phyloP scores from a whole-genome alignment of 2,329 filamentous ascomycete species.

The Claviceps fusiformis region DNA sequence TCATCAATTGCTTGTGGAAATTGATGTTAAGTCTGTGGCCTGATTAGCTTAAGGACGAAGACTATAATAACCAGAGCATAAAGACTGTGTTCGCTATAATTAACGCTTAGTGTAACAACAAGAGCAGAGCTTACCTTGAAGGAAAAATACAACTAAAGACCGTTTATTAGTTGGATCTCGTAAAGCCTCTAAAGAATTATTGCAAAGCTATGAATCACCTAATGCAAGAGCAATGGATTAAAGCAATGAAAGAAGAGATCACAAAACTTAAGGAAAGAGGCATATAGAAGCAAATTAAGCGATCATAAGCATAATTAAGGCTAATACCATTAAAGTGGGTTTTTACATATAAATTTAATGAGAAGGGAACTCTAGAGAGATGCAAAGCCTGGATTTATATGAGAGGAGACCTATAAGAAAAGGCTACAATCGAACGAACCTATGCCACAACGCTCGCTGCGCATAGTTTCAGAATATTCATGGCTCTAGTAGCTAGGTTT shows the following conservation, averaged over 20 bases:
- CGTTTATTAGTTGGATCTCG: too few species aligned
- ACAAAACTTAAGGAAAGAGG: not conserved
- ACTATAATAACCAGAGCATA: too few species aligned
- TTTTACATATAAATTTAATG: not conserved
- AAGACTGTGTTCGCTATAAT: too few species aligned
- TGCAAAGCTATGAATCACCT: not conserved
- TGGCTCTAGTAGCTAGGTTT: not conserved
- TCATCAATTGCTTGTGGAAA: too few species aligned
- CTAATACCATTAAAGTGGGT: not conserved
- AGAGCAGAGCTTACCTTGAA: too few species aligned
- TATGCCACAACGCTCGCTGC: not conserved
- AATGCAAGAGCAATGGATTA: not conserved
- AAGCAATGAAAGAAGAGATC: not conserved
- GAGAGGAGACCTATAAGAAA: not conserved
- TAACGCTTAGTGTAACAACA: too few species aligned
- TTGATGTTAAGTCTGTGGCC: too few species aligned
- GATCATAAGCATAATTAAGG: not conserved
- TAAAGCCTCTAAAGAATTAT: not conserved
- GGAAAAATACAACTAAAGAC: too few species aligned
- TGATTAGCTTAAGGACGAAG: too few species aligned
- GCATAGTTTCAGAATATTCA: not conserved
- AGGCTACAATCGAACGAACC: not conserved
- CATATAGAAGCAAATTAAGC: not conserved
- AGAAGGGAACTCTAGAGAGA: not conserved
- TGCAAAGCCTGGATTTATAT: not conserved